Evolutionary conservation across 1,284 basidiomycete species (phyloP).

Genomic region (Cryptococcus sp.): DNA sequence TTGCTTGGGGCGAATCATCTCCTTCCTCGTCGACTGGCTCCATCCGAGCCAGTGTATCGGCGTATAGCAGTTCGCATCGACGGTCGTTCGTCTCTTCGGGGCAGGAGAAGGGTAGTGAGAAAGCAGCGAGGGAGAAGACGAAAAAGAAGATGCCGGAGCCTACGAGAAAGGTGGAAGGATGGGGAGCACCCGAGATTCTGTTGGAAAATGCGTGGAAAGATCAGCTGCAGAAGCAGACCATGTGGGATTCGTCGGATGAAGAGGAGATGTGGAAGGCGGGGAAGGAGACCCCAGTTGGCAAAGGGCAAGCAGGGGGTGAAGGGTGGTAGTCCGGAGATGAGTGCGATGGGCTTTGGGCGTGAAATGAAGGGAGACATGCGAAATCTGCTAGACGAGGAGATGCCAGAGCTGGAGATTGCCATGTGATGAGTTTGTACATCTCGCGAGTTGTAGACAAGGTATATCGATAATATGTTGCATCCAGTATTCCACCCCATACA

Average conservation of each 20-base stretch:
- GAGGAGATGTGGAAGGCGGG: neutral
- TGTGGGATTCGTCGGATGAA: neutral
- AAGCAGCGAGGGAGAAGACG: neutral
- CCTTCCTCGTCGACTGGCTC: slow-evolving; percentile 5
- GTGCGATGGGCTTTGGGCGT: neutral
- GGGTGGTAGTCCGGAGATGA: too few relatives aligned
- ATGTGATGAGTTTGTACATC: too few relatives aligned
- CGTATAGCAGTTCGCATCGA: neutral
- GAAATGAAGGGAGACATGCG: neutral
- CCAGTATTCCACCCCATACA: too few relatives aligned
- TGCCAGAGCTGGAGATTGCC: neutral
- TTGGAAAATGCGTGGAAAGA: slow-evolving; percentile 3
- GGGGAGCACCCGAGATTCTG: slow-evolving; percentile 6
- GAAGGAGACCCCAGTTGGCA: neutral
- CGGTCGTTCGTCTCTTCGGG: neutral
- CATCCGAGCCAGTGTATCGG: neutral
- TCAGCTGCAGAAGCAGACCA: neutral
- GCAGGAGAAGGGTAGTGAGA: neutral
- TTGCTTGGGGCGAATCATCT: slow-evolving; percentile 4
- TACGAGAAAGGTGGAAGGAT: slow-evolving; percentile 1
- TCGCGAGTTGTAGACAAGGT: too few relatives aligned
- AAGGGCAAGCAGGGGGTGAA: too few relatives aligned
- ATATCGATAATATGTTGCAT: too few relatives aligned
- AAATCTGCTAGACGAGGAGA: neutral
- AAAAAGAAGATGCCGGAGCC: neutral